Evolutionary conservation across 1,139 yeast genomes (phyloP), one percentile per base, ranked within the genome.

Genomic region (Scheffersomyces segobiensis): DNA sequence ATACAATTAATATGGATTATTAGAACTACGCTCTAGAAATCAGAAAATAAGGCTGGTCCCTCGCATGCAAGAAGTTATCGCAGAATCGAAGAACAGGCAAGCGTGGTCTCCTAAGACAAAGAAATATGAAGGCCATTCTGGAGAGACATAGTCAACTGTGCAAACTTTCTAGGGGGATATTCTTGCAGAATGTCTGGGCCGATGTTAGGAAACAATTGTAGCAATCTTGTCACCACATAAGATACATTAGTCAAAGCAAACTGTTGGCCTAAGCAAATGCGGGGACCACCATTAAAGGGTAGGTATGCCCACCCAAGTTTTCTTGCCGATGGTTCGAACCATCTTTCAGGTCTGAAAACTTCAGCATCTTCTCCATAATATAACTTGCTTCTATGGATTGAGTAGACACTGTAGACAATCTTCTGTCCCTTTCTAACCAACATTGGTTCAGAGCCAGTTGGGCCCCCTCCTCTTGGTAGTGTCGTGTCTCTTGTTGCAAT

Each of bases 251-350:
- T 83, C 58, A 84, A 76, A 0, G 87, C 87, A 70, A 81, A 83
- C 67, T 83, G 87, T 69, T 84, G 87, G 20, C 88, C 88, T 54
- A 84, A 72, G 65, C 88, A 85, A 57, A 84, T 84, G 57, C 88
- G 73, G 32, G 88, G 88, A 6, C 88, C 88, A 54, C 87, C 88
- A 63, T 84, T 84, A 72, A 83, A 84, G 6, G 87, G 87, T 26
- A 84, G 67, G 66, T 72, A 84, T 14, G 81, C 82, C 87, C 87
- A 84, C 24, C 82, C 82, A 57, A 74, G 66, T 61, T 74, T 77
- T 57, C 68, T 70, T 47, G 72, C 68, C 46, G 64, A 62, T 50
- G 74, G 74, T 60, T 75, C 78, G 56, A 71, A 72, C 87, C 87
- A 83, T 62, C 87, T 75, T 61, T 82, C 86, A 4, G 87, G 87